These are phyloP conservation scores for Nakazawaea wickerhamii DNA, from an alignment of 805 yeast genomes.

Conservation along the genomic window DNA sequence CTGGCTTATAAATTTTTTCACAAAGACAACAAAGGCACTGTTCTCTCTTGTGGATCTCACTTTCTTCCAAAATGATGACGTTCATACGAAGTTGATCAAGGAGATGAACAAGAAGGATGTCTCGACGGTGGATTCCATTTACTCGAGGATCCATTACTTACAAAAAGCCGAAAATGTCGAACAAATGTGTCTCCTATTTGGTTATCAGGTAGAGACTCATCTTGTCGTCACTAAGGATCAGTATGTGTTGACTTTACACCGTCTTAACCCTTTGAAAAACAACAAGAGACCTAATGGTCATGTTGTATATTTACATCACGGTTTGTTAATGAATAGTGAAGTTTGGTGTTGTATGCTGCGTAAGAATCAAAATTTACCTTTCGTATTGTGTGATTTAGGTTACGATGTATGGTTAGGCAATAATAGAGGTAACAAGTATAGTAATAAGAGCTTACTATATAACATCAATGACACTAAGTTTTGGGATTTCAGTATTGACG, in stretches of 20 bases:
- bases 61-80: neutral
- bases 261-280: slow-evolving; percentile 21
- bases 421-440: slow-evolving; percentile 87
- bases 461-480: slow-evolving; percentile 41
- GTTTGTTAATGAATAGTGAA: slow-evolving; percentile 81
- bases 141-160: slow-evolving; percentile 27
- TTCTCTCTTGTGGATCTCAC: slow-evolving; percentile 6
- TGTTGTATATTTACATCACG: slow-evolving; percentile 84
- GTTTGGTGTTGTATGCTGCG: slow-evolving; percentile 42
- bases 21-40: slow-evolving; percentile 1
- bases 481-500: slow-evolving; percentile 91
- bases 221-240: slow-evolving; percentile 35
- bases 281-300: slow-evolving; percentile 24
- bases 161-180: slow-evolving; percentile 48
- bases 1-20: slow-evolving; percentile 6
- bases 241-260: slow-evolving; percentile 34
- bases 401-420: slow-evolving; percentile 95
- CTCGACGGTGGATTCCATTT: neutral
- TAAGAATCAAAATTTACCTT: slow-evolving; percentile 53
- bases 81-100: slow-evolving; percentile 3
- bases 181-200: slow-evolving; percentile 58
- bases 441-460: slow-evolving; percentile 61
- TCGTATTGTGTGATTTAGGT: slow-evolving; percentile 68
- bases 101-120: slow-evolving; percentile 6
- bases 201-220: slow-evolving; percentile 32